These are phyloP conservation scores for Saxispiralis lemnorum DNA, from an alignment of 495 filamentous ascomycete species.

Conservation along the genomic window DNA sequence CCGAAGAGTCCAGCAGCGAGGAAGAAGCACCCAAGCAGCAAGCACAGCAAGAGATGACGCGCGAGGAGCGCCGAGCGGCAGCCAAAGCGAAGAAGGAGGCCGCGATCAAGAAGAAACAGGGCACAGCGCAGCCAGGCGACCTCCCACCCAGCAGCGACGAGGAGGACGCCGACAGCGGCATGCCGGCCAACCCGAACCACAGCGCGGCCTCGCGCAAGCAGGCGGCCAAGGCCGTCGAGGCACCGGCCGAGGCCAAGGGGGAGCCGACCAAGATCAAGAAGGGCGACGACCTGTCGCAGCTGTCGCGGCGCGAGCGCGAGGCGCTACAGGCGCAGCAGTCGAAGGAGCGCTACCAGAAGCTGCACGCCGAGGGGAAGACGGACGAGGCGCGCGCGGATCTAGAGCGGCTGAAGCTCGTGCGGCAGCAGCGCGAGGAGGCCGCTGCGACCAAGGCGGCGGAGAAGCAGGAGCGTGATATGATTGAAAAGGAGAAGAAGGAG, in stretches of 20 bases:
- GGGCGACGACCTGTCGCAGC: constrained; percentile 31
- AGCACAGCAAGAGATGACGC: constrained; percentile 38
- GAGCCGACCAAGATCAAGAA: constrained; percentile 17
- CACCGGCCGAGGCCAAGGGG: constrained; percentile 13
- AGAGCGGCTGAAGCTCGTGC: constrained; percentile 59
- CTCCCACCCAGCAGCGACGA: constrained; percentile 48
- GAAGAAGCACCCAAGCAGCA: constrained; percentile 22
- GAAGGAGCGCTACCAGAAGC: constrained; percentile 77
- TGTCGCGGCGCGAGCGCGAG: constrained; percentile 73
- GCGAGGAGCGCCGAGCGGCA: constrained; percentile 71
- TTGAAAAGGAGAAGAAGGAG: constrained; percentile 26
- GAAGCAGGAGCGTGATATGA: constrained; percentile 26
- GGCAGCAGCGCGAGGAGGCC: constrained; percentile 74
- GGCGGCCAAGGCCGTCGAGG: constrained; percentile 29
- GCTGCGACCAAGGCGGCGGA: constrained; percentile 56
- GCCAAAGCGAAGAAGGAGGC: constrained; percentile 87
- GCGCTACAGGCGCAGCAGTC: constrained; percentile 73
- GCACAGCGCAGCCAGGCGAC: constrained; percentile 59
- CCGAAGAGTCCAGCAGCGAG: constrained; percentile 22
- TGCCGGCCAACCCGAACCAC: constrained; percentile 83
- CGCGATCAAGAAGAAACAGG: constrained; percentile 48
- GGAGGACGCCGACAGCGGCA: constrained; percentile 37
- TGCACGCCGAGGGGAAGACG: constrained; percentile 91
- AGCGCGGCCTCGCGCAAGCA: constrained; percentile 50
- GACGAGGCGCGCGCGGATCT: constrained; percentile 91